Conservation (phyloP, 176 grass and related monocot species). For the Pontederia paniculata region DNA sequence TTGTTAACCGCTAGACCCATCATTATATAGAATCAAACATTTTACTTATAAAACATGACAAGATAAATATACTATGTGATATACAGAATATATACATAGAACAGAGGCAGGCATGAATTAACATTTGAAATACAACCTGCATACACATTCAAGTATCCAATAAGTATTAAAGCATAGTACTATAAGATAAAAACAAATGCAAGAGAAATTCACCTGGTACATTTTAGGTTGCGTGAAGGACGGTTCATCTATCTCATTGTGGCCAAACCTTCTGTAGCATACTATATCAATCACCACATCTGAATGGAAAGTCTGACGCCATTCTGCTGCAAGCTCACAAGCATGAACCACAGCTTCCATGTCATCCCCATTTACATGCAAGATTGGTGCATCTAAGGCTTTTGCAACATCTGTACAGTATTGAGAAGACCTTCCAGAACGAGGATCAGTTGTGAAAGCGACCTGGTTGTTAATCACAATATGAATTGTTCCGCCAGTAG, state of each 20-base stretch:
- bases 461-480: conserved; percentile 23
- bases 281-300: conserved; percentile 21
- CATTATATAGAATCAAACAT: no score
- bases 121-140: no score
- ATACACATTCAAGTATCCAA: background rate
- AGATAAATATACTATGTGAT: no score
- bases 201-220: conserved; percentile 12
- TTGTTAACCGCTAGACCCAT: background rate
- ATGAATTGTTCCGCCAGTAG: conserved; percentile 26
- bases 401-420: conserved; percentile 23
- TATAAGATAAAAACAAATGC: background rate
- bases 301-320: conserved; percentile 20
- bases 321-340: conserved; percentile 21
- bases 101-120: no score
- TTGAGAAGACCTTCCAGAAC: conserved; percentile 14
- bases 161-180: background rate
- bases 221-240: conserved; percentile 24
- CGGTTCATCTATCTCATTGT: conserved; percentile 25
- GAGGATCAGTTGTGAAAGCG: conserved; percentile 20
- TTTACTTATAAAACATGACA: no score
- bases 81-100: no score
- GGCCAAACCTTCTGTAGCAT: conserved; percentile 19
- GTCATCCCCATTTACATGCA: conserved; percentile 26
- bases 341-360: conserved; percentile 23
- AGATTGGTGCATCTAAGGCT: conserved; percentile 18